Conservation (phyloP, 2,329 filamentous ascomycete species). For the Nakataea oryzae region DNA sequence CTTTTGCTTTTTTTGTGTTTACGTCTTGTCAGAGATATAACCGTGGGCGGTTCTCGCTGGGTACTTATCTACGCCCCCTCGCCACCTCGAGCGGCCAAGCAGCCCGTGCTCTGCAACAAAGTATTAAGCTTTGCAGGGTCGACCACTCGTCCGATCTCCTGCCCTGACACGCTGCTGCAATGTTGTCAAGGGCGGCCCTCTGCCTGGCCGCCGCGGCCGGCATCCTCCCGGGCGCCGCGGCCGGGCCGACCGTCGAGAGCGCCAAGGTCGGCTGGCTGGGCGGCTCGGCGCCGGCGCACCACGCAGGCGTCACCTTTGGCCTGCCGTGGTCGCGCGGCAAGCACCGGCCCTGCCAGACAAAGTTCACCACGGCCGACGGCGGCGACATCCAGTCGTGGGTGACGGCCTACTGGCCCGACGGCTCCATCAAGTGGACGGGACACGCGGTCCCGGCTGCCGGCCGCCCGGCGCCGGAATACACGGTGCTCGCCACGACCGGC, state of each 20-base stretch:
- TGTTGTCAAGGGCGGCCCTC: background rate
- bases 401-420: constrained; percentile 49
- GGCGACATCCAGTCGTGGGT: constrained; percentile 39
- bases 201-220: background rate
- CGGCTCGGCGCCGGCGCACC: background rate
- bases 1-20: background rate
- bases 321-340: constrained; percentile 7
- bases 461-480: background rate
- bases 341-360: background rate
- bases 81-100: too few species aligned
- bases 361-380: constrained; percentile 1
- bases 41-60: background rate
- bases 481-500: constrained; percentile 4
- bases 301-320: constrained; percentile 3
- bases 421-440: constrained; percentile 50
- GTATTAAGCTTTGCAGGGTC: background rate
- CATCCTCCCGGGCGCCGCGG: background rate
- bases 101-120: background rate
- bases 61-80: background rate
- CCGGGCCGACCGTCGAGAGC: background rate
- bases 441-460: constrained; percentile 35
- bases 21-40: background rate
- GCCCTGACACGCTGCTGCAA: background rate
- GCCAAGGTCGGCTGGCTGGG: constrained; percentile 2
- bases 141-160: background rate